Percentiles rank a stretch among this genome's conserved stretches.
phyloP scores from a whole-genome alignment of 352 stramenopile species.

The Pythium guiyangense region DNA sequence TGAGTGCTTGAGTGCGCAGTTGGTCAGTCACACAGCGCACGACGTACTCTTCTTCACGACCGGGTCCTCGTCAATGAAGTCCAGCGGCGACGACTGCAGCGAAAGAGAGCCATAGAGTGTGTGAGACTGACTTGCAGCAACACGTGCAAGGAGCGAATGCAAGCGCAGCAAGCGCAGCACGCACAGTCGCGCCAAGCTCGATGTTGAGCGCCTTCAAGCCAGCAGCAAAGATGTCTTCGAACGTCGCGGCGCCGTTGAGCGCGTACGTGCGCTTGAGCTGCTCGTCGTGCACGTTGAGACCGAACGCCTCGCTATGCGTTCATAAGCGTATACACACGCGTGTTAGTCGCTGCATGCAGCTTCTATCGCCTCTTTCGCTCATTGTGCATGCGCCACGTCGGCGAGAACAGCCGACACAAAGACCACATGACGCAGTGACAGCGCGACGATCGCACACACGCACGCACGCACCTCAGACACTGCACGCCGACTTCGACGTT shows the following conservation, averaged over 20 bases:
- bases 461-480: constrained; percentile 46
- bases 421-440: background rate
- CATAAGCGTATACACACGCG: constrained; percentile 1
- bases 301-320: constrained; percentile 57
- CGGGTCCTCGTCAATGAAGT: constrained; percentile 50
- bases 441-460: too few species aligned
- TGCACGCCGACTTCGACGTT: constrained; percentile 68
- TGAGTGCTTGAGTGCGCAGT: too few species aligned
- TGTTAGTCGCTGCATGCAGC: background rate
- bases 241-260: constrained; percentile 35
- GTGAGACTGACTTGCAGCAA: background rate
- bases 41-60: constrained; percentile 67
- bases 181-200: constrained; percentile 24
- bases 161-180: background rate
- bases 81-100: constrained; percentile 12
- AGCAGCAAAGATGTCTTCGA: constrained; percentile 68
- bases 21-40: background rate
- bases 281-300: constrained; percentile 49
- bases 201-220: constrained; percentile 59
- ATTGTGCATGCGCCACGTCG: too few species aligned
- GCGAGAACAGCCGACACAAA: too few species aligned
- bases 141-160: too few species aligned
- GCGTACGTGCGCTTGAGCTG: constrained; percentile 47
- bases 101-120: background rate
- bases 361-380: too few species aligned